Conservation (phyloP, 805 yeast genomes). For the Saccharomycopsis oosterbeekiorum region DNA sequence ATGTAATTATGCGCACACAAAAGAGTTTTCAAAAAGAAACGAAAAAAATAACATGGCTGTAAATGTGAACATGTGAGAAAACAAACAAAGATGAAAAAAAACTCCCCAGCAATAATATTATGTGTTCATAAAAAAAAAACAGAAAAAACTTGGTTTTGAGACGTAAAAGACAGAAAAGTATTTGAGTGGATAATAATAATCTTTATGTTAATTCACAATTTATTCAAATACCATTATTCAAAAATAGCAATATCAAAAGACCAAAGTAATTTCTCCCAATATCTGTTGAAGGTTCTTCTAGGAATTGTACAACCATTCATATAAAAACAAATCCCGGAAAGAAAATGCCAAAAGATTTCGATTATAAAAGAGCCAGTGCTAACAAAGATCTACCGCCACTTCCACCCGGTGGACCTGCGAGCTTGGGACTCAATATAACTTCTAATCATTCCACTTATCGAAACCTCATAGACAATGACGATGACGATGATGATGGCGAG, state of each 20-base stretch:
- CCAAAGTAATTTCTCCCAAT: background rate
- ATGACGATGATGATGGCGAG: constrained; percentile 6
- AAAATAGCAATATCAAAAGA: background rate
- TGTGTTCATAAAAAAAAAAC: background rate
- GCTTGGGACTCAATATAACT: background rate
- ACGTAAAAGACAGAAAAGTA: background rate
- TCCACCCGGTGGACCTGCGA: constrained; percentile 2
- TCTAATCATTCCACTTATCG: background rate
- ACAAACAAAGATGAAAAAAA: no score
- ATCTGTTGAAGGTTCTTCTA: background rate
- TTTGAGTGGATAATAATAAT: no score
- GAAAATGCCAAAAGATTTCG: background rate
- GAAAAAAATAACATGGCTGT: background rate
- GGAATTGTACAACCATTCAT: background rate
- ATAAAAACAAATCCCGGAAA: background rate
- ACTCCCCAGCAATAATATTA: no score
- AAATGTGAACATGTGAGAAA: background rate
- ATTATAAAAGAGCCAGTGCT: background rate
- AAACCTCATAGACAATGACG: background rate
- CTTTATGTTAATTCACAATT: no score
- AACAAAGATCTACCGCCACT: constrained; percentile 16
- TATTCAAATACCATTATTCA: no score
- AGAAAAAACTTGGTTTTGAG: no score
- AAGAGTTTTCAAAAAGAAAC: background rate
- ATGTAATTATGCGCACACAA: background rate